These are phyloP conservation scores for Fusarium tjaetaba DNA, from an alignment of 2,329 filamentous ascomycete species.

Conservation along the genomic window DNA sequence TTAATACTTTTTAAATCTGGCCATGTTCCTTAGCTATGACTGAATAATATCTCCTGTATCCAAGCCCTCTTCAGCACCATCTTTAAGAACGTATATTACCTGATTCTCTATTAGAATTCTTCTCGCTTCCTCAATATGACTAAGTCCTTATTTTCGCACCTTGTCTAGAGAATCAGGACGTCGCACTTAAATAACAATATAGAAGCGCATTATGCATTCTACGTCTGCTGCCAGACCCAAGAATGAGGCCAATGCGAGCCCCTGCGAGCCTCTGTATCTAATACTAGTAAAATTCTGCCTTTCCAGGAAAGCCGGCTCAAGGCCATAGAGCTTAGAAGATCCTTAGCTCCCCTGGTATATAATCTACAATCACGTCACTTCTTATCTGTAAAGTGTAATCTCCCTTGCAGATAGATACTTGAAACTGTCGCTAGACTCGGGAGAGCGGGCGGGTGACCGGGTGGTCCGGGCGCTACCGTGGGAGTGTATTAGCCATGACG, in stretches of 20 bases:
- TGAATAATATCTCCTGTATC: fast-evolving
- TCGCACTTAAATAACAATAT: too few species aligned
- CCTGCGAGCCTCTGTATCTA: fast-evolving
- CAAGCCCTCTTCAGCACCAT: too few species aligned
- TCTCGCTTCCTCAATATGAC: too few species aligned
- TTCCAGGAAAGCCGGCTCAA: neutral
- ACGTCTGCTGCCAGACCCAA: too few species aligned
- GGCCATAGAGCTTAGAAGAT: fast-evolving
- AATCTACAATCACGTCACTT: neutral
- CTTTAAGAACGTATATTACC: too few species aligned
- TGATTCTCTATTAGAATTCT: too few species aligned
- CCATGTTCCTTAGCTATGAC: too few species aligned
- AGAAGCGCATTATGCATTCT: too few species aligned
- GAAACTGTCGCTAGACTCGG: neutral
- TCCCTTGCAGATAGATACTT: too few species aligned
- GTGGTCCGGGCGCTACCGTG: neutral
- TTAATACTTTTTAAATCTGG: fast-evolving
- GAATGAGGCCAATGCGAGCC: neutral
- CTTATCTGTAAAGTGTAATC: fast-evolving
- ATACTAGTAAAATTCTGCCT: fast-evolving
- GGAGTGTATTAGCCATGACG: fast-evolving
- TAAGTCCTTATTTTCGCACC: too few species aligned
- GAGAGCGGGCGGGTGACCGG: neutral
- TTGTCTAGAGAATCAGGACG: too few species aligned
- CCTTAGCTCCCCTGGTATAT: fast-evolving